These are phyloP conservation scores for Auriscalpium microsporum DNA, from an alignment of 768 basidiomycete species.

Conservation along the genomic window DNA sequence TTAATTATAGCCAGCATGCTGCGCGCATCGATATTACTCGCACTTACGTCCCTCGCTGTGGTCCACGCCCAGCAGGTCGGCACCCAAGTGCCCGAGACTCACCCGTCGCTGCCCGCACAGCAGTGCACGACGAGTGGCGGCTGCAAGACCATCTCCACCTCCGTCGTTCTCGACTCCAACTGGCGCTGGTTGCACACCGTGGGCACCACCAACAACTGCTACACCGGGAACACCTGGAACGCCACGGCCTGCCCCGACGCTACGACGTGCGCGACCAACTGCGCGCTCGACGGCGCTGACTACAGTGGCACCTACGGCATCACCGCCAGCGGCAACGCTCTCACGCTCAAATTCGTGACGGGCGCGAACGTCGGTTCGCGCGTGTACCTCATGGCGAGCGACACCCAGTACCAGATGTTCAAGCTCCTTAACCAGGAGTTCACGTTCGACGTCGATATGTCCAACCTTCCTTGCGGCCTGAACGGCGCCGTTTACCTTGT, in stretches of 20 bases:
- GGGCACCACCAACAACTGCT: slow-evolving; percentile 20
- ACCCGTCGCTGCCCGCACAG: slow-evolving; percentile 17
- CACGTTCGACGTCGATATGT: slow-evolving; percentile 52
- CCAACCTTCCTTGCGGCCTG: slow-evolving; percentile 48
- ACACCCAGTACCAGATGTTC: slow-evolving; percentile 38
- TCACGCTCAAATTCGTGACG: slow-evolving; percentile 27
- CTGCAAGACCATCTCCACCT: not conserved
- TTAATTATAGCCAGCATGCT: slow-evolving; percentile 20
- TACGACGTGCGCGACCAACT: slow-evolving; percentile 18
- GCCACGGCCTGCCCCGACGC: slow-evolving; percentile 18
- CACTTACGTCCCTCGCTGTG: slow-evolving; percentile 14
- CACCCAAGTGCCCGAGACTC: slow-evolving; percentile 20
- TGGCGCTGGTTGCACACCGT: slow-evolving; percentile 19
- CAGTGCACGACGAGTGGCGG: slow-evolving; percentile 15
- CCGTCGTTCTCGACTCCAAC: slow-evolving; percentile 18
- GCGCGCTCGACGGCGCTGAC: slow-evolving; percentile 22
- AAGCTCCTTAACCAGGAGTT: slow-evolving; percentile 49
- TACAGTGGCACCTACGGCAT: slow-evolving; percentile 20
- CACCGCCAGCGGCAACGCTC: slow-evolving; percentile 17
- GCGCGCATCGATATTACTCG: slow-evolving; percentile 2
- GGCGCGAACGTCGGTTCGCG: slow-evolving; percentile 28
- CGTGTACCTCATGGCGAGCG: slow-evolving; percentile 42
- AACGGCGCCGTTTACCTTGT: slow-evolving; percentile 56
- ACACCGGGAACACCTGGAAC: slow-evolving; percentile 23
- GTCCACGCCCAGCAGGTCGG: slow-evolving; percentile 20